Evolutionary conservation across 768 basidiomycete genomes (phyloP), one percentile per base, ranked within the genome.

Genomic region (Amanita subjunquillea): DNA sequence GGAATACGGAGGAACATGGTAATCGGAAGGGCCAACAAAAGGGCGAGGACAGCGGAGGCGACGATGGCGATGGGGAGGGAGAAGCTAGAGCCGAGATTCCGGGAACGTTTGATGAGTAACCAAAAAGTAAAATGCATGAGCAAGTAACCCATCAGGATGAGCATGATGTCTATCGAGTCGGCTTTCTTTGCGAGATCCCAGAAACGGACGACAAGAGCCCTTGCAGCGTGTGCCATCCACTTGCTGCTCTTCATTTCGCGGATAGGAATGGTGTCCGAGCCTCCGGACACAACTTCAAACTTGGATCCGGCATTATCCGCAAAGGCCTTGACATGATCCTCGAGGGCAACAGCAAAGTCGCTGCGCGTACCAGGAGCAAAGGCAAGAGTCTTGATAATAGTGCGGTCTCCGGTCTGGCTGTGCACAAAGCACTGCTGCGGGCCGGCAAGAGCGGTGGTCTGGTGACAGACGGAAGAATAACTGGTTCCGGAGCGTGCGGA

Each of bases 41-140:
- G 85, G 0, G 89, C 86, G 56, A 94, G 85, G 56, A 85, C 74
- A 10, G 84, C 81, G 7, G 87, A 89, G 8, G 86, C 80, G 58
- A 97, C 63, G 46, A 96, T 87, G 37, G 90, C 88, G 12, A 70
- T 65, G 0, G 78, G 78, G 20, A 80, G 67, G 67, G 72, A 75
- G 62, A 80, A 78, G 51, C 72, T 75, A 15, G 75, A 71, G 69
- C 92, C 92, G 30, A 99, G 78, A 17, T 84, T 81, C 22, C 95
- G 81, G 56, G 93, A 91, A 56, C 89, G 87, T 57, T 86, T 72
- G 69, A 95, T 87, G 48, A 98, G 79, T 48, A 91, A 83, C 64
- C 93, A 82, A 70, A 99, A 98, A 2, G 94, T 95, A 4, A 75
- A 78, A 70, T 97, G 93, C 96, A 99, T 98, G 42, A 98, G 76